Percentiles rank a stretch among this genome's conserved stretches.
Evolutionary conservation across 805 yeast species (phyloP).

Genomic region (Candida lessepsii): DNA sequence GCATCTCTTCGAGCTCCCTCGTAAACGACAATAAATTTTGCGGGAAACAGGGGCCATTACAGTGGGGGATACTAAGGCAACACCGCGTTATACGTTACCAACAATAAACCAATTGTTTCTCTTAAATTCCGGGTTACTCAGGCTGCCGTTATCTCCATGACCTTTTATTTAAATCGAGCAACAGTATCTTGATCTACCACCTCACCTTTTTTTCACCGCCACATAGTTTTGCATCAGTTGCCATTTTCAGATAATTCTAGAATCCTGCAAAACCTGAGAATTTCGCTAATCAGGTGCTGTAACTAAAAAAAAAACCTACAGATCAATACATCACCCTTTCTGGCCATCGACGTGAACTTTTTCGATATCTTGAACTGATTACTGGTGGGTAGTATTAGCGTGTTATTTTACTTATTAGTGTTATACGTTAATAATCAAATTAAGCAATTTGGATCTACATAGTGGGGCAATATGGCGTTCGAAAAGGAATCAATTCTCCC

Average conservation of each 20-base stretch:
- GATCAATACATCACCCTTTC: too few species aligned
- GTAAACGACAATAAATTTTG: conserved; percentile 1
- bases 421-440: not conserved
- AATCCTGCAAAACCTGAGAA: not conserved
- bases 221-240: too few species aligned
- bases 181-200: too few species aligned
- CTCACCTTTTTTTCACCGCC: too few species aligned
- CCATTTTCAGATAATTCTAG: not conserved
- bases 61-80: too few species aligned
- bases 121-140: not conserved
- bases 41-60: not conserved
- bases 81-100: not conserved
- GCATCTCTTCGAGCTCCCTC: too few species aligned
- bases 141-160: not conserved
- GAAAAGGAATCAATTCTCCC: conserved; percentile 28
- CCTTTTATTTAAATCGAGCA: not conserved
- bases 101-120: not conserved
- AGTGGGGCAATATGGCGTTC: conserved; percentile 8
- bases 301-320: not conserved
- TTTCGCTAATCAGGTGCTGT: not conserved
- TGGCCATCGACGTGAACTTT: too few species aligned
- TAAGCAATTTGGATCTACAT: not conserved
- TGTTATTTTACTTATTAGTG: too few species aligned
- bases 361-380: too few species aligned
- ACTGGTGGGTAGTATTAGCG: too few species aligned